Evolutionary conservation across 805 yeast species (phyloP).

Genomic region (Martiniozyma abietophila): DNA sequence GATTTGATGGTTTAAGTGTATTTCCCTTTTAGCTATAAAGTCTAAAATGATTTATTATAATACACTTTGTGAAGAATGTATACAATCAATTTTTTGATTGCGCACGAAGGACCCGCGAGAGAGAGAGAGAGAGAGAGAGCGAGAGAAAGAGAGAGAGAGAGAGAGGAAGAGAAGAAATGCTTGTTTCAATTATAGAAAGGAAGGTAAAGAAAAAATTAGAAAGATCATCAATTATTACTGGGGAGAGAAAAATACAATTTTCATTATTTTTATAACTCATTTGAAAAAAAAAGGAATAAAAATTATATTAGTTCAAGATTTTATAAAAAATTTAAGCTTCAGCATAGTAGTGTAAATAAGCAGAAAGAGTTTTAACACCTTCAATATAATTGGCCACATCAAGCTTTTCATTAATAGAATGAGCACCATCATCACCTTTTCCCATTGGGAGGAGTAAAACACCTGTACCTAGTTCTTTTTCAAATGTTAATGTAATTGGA

Average conservation of each 20-base stretch:
- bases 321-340: not conserved
- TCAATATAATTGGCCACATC: conserved; percentile 82
- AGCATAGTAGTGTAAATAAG: conserved; percentile 77
- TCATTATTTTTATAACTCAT: not conserved
- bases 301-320: not conserved
- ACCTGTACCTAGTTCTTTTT: conserved; percentile 72
- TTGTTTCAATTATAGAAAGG: too few species aligned
- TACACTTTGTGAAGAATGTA: too few species aligned
- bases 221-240: conserved; percentile 1
- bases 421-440: conserved; percentile 99
- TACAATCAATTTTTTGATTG: too few species aligned
- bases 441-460: conserved; percentile 95
- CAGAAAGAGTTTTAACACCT: conserved; percentile 89
- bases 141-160: too few species aligned
- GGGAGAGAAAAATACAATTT: not conserved
- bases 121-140: too few species aligned
- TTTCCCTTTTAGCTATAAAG: too few species aligned
- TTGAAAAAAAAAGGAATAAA: too few species aligned
- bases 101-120: too few species aligned
- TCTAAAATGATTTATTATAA: too few species aligned
- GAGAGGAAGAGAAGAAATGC: too few species aligned
- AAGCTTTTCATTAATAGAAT: conserved; percentile 92
- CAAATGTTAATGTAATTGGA: conserved; percentile 93
- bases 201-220: conserved; percentile 4
- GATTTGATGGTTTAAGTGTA: too few species aligned